Evolutionary conservation across 2,329 filamentous ascomycete genomes (phyloP).

Genomic region (Fusarium sp.): DNA sequence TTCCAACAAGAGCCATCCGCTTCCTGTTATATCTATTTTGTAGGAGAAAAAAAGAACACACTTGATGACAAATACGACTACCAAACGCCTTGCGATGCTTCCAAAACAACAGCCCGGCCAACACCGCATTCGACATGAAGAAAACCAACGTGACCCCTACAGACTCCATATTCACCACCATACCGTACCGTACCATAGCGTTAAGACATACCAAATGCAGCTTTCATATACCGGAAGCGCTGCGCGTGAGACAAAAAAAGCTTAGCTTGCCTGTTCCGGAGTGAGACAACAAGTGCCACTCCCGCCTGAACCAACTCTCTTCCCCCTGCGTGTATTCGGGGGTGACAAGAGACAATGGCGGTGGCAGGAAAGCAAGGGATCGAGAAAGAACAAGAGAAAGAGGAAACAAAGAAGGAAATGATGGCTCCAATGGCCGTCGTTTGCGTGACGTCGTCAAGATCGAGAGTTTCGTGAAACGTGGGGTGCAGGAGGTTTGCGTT

Average conservation of each 20-base stretch:
- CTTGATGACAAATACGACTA: conserved; percentile 10
- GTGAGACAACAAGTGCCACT: conserved; percentile 11
- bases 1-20: background rate
- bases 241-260: background rate
- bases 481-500: background rate
- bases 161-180: background rate
- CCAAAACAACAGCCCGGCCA: conserved; percentile 1
- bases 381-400: background rate
- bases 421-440: conserved; percentile 3
- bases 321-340: background rate
- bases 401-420: background rate
- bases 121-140: background rate
- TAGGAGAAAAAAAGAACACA: background rate
- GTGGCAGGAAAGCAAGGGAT: background rate
- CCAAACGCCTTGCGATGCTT: conserved; percentile 37
- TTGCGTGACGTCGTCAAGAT: conserved; percentile 22
- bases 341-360: conserved; percentile 1
- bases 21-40: conserved; percentile 13
- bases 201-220: background rate
- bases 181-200: background rate
- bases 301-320: background rate
- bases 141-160: background rate
- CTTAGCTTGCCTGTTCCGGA: background rate
- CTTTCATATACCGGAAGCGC: background rate
- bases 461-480: conserved; percentile 9